Conservation (phyloP, 2,329 filamentous ascomycete species). For the Phoma sp. region DNA sequence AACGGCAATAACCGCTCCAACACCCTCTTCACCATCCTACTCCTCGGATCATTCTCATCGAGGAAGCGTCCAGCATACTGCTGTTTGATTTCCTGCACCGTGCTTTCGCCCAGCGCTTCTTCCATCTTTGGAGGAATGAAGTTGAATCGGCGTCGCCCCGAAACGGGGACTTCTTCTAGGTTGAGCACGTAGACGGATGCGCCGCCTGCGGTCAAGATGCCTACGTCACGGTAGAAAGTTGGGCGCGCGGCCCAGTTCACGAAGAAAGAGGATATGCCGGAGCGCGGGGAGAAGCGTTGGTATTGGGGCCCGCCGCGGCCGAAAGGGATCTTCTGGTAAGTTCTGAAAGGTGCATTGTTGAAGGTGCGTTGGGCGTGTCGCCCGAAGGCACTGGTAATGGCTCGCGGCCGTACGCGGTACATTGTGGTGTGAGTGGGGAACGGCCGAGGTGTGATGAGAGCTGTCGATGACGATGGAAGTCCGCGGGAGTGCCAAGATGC, state of each 20-base stretch:
- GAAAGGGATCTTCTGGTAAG: slow-evolving; percentile 36
- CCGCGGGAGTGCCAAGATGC: slow-evolving; percentile 17
- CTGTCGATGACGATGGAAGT: slow-evolving; percentile 5
- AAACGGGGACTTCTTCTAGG: slow-evolving; percentile 75
- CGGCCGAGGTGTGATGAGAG: not conserved
- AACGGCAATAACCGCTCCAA: slow-evolving; percentile 72
- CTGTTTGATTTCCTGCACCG: slow-evolving; percentile 66
- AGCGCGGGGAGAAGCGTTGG: slow-evolving; percentile 36
- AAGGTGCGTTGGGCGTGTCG: not conserved
- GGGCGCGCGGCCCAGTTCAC: slow-evolving; percentile 53
- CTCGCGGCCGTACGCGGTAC: slow-evolving; percentile 26
- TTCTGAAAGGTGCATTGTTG: slow-evolving; percentile 22
- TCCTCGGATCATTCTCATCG: slow-evolving; percentile 65
- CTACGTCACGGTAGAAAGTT: slow-evolving; percentile 57
- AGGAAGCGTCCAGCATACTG: slow-evolving; percentile 64
- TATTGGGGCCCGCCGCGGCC: slow-evolving; percentile 34
- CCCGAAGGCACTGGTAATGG: slow-evolving; percentile 11
- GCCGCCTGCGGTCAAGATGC: slow-evolving; percentile 51
- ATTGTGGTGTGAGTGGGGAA: slow-evolving; percentile 16
- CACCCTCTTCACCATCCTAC: slow-evolving; percentile 66
- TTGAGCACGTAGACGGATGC: slow-evolving; percentile 71
- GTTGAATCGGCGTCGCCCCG: slow-evolving; percentile 77
- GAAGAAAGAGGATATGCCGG: slow-evolving; percentile 34
- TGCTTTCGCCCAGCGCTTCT: slow-evolving; percentile 59
- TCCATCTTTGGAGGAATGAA: slow-evolving; percentile 66